These are phyloP conservation scores for Sugiyamaella xylanicola DNA, from an alignment of 1,139 yeast species.

Conservation along the genomic window DNA sequence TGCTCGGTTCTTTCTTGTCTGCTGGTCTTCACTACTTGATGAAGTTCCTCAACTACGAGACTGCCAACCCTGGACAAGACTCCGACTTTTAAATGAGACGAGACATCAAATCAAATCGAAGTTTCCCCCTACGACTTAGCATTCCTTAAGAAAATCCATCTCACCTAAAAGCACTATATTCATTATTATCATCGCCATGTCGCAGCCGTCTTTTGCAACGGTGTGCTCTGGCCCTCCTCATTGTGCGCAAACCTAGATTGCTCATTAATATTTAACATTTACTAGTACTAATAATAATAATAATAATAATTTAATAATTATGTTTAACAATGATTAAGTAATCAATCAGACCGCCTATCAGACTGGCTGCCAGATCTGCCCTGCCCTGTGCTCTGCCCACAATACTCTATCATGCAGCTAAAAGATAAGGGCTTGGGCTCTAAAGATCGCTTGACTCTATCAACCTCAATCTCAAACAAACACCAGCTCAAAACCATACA, in stretches of 20 bases:
- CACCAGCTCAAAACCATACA: no score
- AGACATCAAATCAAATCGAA: not conserved
- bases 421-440: no score
- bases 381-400: no score
- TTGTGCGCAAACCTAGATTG: not conserved
- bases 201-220: no score
- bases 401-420: no score
- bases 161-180: not conserved
- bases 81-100: slow-evolving; percentile 39
- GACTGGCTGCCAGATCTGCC: no score
- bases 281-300: not conserved
- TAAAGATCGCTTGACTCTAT: no score
- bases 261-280: not conserved
- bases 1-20: slow-evolving; percentile 68
- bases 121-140: not conserved
- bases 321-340: no score
- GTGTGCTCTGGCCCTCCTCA: not conserved
- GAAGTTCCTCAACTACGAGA: slow-evolving; percentile 67
- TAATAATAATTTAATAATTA: no score
- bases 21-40: slow-evolving; percentile 67
- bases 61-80: slow-evolving; percentile 74
- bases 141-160: not conserved
- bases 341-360: no score
- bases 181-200: not conserved
- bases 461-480: no score